A percentile compares a stretch with the other conserved stretches of the same genome.
These are phyloP conservation scores for Citrus trifoliata DNA, from an alignment of 345 rosid genomes.

Conservation along the genomic window DNA sequence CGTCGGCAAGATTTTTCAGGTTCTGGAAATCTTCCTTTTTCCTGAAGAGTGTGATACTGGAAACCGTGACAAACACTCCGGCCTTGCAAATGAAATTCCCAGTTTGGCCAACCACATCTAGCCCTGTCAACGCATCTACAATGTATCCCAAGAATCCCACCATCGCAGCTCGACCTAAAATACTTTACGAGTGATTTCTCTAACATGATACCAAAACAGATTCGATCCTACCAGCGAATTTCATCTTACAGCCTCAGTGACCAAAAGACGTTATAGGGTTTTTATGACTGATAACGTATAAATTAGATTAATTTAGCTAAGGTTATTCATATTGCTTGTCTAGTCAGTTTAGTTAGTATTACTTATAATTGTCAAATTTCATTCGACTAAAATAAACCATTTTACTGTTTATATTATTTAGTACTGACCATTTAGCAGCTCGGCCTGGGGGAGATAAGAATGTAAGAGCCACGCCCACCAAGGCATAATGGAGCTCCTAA, in stretches of 20 bases:
- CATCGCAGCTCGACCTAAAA: slow-evolving; percentile 59
- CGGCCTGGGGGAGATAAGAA: slow-evolving; percentile 53
- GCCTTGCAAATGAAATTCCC: slow-evolving; percentile 46
- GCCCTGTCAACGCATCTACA: slow-evolving; percentile 44
- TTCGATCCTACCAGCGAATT: not conserved
- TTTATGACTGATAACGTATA: no score
- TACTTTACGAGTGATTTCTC: not conserved
- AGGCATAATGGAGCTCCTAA: slow-evolving; percentile 54
- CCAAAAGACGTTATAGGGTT: no score
- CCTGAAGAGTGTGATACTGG: slow-evolving; percentile 27
- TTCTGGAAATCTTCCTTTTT: slow-evolving; percentile 25
- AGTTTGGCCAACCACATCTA: slow-evolving; percentile 37
- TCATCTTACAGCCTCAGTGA: no score
- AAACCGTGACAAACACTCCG: slow-evolving; percentile 34
- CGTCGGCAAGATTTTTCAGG: slow-evolving; percentile 37
- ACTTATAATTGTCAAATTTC: no score
- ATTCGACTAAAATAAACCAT: no score
- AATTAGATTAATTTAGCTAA: no score
- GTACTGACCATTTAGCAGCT: slow-evolving; percentile 38
- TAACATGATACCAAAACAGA: no score
- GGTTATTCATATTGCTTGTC: no score
- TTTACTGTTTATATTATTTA: no score
- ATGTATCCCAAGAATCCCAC: slow-evolving; percentile 44
- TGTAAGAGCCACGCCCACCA: slow-evolving; percentile 57
- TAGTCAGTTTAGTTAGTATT: no score